Evolutionary conservation across 2,329 filamentous ascomycete species (phyloP).

Genomic region (Ophiosphaerella korrae): DNA sequence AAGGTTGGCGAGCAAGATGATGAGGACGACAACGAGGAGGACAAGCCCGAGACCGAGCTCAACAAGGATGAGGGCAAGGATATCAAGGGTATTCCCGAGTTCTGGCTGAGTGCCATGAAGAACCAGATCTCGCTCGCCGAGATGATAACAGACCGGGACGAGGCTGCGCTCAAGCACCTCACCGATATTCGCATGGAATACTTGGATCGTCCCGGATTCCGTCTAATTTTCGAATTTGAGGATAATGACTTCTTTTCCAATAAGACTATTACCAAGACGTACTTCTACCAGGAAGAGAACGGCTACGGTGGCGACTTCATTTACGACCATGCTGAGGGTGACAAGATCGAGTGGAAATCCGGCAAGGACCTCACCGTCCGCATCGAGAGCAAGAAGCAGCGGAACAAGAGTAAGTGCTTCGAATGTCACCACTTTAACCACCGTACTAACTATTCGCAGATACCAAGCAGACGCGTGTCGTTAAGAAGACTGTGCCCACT

Average conservation of each 20-base stretch:
- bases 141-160: conserved; percentile 98
- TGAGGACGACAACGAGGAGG: conserved; percentile 63
- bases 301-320: conserved; percentile 99
- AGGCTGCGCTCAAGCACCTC: conserved; percentile 87
- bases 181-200: conserved; percentile 99
- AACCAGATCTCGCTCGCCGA: conserved; percentile 97
- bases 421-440: background rate
- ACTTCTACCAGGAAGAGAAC: conserved; percentile 98
- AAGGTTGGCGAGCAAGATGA: conserved; percentile 82
- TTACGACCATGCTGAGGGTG: conserved; percentile 97
- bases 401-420: conserved; percentile 87
- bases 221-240: conserved; percentile 94
- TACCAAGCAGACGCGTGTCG: conserved; percentile 98
- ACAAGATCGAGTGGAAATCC: conserved; percentile 96
- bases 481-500: conserved; percentile 98
- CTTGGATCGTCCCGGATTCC: conserved; percentile 96
- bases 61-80: conserved; percentile 61
- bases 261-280: conserved; percentile 96
- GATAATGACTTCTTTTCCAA: conserved; percentile 98
- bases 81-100: conserved; percentile 89
- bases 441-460: conserved; percentile 59
- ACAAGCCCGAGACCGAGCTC: conserved; percentile 60
- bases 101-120: conserved; percentile 99
- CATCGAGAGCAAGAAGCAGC: conserved; percentile 98
- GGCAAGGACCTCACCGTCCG: conserved; percentile 92